Evolutionary conservation across 441 rosid species (phyloP).

Genomic region (Erodium chrysanthum): DNA sequence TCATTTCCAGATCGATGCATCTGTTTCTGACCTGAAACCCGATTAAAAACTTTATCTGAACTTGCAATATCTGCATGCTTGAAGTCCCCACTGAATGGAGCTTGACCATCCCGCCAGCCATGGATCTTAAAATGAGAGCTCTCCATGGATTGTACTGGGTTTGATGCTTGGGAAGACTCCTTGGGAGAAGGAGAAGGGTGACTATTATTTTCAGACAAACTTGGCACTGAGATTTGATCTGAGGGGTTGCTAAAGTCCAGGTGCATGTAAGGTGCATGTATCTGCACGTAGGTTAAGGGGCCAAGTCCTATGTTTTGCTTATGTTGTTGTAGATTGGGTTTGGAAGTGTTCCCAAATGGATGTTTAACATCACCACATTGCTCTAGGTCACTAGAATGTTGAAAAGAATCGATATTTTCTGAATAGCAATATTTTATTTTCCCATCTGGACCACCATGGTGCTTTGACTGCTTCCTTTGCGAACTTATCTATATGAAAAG

Average conservation of each 20-base stretch:
- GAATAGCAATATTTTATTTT: constrained; percentile 30
- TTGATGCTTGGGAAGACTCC: constrained; percentile 52
- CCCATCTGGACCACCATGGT: constrained; percentile 29
- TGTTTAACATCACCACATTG: constrained; percentile 27
- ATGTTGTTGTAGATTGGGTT: constrained; percentile 22
- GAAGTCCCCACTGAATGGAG: constrained; percentile 12
- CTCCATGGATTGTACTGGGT: constrained; percentile 39
- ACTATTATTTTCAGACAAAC: not conserved
- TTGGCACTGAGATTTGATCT: constrained; percentile 44
- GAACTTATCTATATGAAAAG: not conserved
- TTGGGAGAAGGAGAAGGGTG: constrained; percentile 36
- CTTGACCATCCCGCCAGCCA: constrained; percentile 23
- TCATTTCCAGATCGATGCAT: constrained; percentile 25
- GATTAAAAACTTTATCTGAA: constrained; percentile 30
- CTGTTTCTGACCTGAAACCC: constrained; percentile 33
- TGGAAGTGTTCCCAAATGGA: constrained; percentile 18
- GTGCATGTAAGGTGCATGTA: constrained; percentile 21
- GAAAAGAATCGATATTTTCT: constrained; percentile 31
- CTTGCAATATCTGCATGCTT: not conserved
- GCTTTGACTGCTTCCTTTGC: constrained; percentile 34
- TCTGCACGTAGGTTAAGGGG: constrained; percentile 24
- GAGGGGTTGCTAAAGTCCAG: constrained; percentile 28
- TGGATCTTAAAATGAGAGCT: constrained; percentile 30
- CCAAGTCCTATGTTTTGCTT: constrained; percentile 21
- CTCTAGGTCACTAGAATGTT: constrained; percentile 12